Evolutionary conservation across 305 asterid species (phyloP), one percentile per base, ranked within the genome.

Genomic region (Fraxinus sp.): DNA sequence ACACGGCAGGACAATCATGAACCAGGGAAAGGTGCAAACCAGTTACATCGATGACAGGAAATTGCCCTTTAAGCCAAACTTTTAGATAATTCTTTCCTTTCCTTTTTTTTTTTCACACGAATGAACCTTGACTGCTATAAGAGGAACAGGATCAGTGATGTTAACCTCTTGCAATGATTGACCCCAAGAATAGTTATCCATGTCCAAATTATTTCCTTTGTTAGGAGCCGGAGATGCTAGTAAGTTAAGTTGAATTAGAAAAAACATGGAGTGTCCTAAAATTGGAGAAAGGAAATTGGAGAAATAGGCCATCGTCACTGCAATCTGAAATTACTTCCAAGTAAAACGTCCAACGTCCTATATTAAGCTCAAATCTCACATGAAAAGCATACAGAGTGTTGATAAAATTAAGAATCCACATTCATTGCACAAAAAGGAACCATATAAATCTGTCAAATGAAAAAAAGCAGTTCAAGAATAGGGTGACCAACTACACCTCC

Each of bases 141-240:
- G 52, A 52, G 98, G 97, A 16, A 93, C 94, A 1, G 91, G 88
- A 22, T 92, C 91, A 75, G 84, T 82, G 35, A 93, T 86, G 81
- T 81, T 89, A 72, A 89, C 93, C 85, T 94, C 97, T 83, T 89
- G 94, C n/a, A 93, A 78, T 14, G 97, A 86, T 79, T 93, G 97
- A 26, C 89, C 97, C 97, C 98, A 93, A 35, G 95, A 78, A 84
- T 92, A 88, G 14, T 83, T 91, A 4, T 93, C 92, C 92, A 93
- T 80, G 71, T 93, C 95, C 33, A 92, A 90, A 52, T 94, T 96
- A 79, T 92, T 93, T 64, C 68, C 82, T 62, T 85, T 84, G 88
- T 91, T 93, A 20, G 93, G 97, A 75, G 83, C 87, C 88, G 89
- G 52, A 9, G 49, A 9, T 41, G 49, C 49, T 41, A 9, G 49